Evolutionary conservation across 768 basidiomycete genomes (phyloP), one percentile per base, ranked within the genome.

Genomic region (Mycena galericulata): DNA sequence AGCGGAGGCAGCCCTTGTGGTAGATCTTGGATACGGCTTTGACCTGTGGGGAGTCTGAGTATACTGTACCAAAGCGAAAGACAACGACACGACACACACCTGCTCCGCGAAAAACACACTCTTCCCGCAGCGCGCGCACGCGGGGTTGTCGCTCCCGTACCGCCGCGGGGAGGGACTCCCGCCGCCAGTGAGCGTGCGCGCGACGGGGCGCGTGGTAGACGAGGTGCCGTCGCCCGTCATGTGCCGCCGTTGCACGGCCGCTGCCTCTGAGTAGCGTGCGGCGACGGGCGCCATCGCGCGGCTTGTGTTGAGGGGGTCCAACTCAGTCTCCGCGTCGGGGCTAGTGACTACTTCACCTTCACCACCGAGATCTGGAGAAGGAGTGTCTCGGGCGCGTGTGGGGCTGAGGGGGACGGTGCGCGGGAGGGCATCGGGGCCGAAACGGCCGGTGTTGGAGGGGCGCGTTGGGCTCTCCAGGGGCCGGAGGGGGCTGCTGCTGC

Each of bases 1-100:
- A 95, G n/a, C 93, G 83, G 71, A 95, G 78, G 73, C 94, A 95
- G 18, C 79, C 81, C 74, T 92, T 93, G 71, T 95, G 94, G 79
- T 84, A 95, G 18, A 90, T 92, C 82, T 93, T 92, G 10, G 92
- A 92, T 17, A 92, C 85, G 1, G 93, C 93, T 77, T 92, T 93
- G 65, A 92, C 88, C 93, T 93, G 69, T 49, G n/a, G 17, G 36
- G 55, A n/a, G n/a, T 29, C 38, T 62, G 61, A 41, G n/a, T 29
- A 22, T 51, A 27, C 26, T 18, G 49, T 20, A 29, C 22, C 15
- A 40, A n/a, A 26, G 38, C 6, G n/a, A 4, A 41, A 61, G 24
- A 29, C 32, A 62, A 43, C 56, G 55, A 46, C n/a, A n/a, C n/a
- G n/a, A n/a, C n/a, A 27, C 40, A 43, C 14, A 46, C 63, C 53